These are phyloP conservation scores for Daldinia vernicosa DNA, from an alignment of 495 filamentous ascomycete species.

Conservation along the genomic window DNA sequence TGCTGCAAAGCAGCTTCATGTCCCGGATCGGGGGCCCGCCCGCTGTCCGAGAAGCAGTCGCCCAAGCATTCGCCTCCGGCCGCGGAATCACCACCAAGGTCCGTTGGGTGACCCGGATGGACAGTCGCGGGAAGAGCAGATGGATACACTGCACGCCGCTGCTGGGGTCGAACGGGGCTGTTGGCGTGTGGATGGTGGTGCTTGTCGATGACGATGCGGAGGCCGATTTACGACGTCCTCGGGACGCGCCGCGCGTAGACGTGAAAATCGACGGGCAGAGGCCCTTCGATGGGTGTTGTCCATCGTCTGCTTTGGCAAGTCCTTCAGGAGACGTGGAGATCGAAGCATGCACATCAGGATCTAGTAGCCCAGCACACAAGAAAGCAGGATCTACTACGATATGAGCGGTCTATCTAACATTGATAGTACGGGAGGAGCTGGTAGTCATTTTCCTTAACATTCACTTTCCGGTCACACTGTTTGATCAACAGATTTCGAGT, in stretches of 20 bases:
- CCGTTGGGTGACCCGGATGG: constrained; percentile 61
- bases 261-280: constrained; percentile 21
- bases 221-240: constrained; percentile 5
- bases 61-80: constrained; percentile 63
- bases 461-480: not conserved
- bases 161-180: constrained; percentile 62
- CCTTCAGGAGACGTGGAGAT: not conserved
- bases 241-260: constrained; percentile 42
- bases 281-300: constrained; percentile 6
- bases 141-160: constrained; percentile 74
- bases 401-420: not conserved
- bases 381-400: not conserved
- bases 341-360: not conserved
- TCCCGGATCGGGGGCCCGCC: constrained; percentile 65
- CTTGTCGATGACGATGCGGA: constrained; percentile 62
- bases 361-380: not conserved
- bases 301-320: not conserved
- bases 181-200: constrained; percentile 74
- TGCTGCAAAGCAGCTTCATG: constrained; percentile 70
- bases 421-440: not conserved
- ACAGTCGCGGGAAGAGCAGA: constrained; percentile 57
- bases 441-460: not conserved
- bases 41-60: constrained; percentile 62
- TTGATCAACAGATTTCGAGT: not conserved
- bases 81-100: constrained; percentile 69